Evolutionary conservation across 352 stramenopile genomes (phyloP).

Genomic region (Phytophthora pini): DNA sequence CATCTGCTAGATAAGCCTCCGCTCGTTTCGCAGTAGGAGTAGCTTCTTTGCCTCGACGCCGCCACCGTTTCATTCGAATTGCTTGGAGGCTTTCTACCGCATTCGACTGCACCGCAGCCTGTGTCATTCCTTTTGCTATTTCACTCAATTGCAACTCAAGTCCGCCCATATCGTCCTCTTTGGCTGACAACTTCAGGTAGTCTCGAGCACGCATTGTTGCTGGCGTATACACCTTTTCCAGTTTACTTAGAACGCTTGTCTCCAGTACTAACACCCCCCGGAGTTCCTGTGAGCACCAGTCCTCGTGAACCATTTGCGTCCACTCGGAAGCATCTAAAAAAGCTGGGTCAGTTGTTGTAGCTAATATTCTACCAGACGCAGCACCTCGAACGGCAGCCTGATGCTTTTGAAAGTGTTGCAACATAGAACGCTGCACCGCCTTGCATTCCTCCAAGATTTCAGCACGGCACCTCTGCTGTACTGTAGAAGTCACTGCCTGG

Average conservation of each 20-base stretch:
- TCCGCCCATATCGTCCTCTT: slow-evolving; percentile 1
- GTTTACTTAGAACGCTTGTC: slow-evolving; percentile 33
- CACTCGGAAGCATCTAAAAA: slow-evolving; percentile 37
- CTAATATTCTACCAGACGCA: slow-evolving; percentile 17
- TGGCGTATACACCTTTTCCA: slow-evolving; percentile 31
- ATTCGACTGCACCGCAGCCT: slow-evolving; percentile 2
- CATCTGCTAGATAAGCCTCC: slow-evolving; percentile 36
- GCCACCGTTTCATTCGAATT: slow-evolving; percentile 31
- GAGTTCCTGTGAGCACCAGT: slow-evolving; percentile 46
- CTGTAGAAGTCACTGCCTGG: neutral
- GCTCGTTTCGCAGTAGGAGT: slow-evolving; percentile 17
- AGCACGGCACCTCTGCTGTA: slow-evolving; percentile 1
- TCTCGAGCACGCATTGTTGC: slow-evolving; percentile 28
- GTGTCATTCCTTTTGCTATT: slow-evolving; percentile 39
- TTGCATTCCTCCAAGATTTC: slow-evolving; percentile 13
- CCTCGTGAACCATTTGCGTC: slow-evolving; percentile 62
- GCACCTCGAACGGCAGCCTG: slow-evolving; percentile 40
- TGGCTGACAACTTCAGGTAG: slow-evolving; percentile 5
- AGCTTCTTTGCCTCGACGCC: slow-evolving; percentile 18
- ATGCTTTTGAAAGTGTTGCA: slow-evolving; percentile 51
- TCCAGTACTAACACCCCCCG: slow-evolving; percentile 59
- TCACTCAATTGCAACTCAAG: slow-evolving; percentile 38
- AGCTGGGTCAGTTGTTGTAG: neutral
- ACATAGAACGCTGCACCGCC: slow-evolving; percentile 12
- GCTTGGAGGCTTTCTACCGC: slow-evolving; percentile 20